phyloP scores from a whole-genome alignment of 345 rosid species.

The Populus simonii region DNA sequence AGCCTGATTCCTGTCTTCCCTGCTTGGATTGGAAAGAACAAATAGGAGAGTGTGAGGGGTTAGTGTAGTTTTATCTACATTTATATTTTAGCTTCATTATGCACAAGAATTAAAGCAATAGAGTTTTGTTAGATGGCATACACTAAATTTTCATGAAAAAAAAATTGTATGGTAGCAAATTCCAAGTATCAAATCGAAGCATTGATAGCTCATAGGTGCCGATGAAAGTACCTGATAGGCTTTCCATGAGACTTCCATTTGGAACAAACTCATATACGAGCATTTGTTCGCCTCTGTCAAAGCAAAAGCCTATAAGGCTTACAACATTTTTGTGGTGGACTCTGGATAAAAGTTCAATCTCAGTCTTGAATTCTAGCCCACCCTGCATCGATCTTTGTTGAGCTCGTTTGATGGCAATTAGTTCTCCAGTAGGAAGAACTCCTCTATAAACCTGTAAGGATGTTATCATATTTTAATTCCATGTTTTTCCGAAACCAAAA shows the following conservation, averaged over 20 bases:
- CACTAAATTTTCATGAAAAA: not conserved
- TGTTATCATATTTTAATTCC: not conserved
- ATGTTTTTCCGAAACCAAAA: not conserved
- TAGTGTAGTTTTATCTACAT: not conserved
- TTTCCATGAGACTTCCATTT: conserved; percentile 25
- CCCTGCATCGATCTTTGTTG: conserved; percentile 30
- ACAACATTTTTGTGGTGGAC: conserved; percentile 34
- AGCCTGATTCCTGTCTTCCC: conserved; percentile 75
- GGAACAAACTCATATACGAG: conserved; percentile 26
- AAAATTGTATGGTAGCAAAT: not conserved
- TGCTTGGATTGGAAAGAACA: conserved; percentile 22
- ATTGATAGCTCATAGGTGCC: not conserved
- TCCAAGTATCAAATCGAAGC: not conserved
- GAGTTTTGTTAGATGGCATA: not conserved
- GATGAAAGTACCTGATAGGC: conserved; percentile 22
- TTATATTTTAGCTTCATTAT: not conserved
- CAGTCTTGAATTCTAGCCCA: conserved; percentile 26
- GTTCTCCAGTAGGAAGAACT: conserved; percentile 20
- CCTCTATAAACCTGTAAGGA: conserved; percentile 31
- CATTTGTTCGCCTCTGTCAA: conserved; percentile 29
- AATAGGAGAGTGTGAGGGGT: not conserved
- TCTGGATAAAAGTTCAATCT: conserved; percentile 30
- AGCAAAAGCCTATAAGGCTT: conserved; percentile 29
- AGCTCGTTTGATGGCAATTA: conserved; percentile 29
- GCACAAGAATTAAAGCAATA: not conserved